Conservation (phyloP, 257 asterid species). For the Nicotiana knightiana region DNA sequence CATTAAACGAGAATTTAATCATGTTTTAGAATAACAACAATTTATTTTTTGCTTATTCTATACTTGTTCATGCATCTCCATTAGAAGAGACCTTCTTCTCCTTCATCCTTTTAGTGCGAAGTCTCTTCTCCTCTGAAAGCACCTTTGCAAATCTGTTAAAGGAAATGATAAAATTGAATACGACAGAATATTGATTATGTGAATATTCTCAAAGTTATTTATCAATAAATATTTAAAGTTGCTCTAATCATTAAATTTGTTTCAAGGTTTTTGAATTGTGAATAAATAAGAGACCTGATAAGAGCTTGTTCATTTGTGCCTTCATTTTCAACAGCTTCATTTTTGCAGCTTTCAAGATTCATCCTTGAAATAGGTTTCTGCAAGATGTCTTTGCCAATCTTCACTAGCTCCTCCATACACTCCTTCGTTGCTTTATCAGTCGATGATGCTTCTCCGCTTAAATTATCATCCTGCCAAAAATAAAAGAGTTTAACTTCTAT, state of each 20-base stretch:
- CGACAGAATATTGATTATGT: background rate
- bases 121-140: background rate
- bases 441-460: background rate
- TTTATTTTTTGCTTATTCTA: background rate
- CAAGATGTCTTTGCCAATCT: background rate
- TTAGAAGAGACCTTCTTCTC: background rate
- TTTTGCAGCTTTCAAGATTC: background rate
- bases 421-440: background rate
- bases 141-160: background rate
- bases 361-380: background rate
- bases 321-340: background rate
- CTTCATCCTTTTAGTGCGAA: background rate
- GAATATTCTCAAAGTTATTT: background rate
- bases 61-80: background rate
- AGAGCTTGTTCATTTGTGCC: constrained; percentile 5
- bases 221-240: background rate
- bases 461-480: background rate
- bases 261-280: background rate
- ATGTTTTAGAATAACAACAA: background rate
- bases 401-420: background rate
- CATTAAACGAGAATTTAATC: background rate
- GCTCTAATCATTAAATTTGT: background rate
- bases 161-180: background rate
- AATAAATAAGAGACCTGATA: background rate
- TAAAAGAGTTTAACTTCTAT: background rate